A percentile compares a stretch with the other conserved stretches of the same genome.
phyloP scores from a whole-genome alignment of 768 basidiomycete species.

The Tulasnella sp. region DNA sequence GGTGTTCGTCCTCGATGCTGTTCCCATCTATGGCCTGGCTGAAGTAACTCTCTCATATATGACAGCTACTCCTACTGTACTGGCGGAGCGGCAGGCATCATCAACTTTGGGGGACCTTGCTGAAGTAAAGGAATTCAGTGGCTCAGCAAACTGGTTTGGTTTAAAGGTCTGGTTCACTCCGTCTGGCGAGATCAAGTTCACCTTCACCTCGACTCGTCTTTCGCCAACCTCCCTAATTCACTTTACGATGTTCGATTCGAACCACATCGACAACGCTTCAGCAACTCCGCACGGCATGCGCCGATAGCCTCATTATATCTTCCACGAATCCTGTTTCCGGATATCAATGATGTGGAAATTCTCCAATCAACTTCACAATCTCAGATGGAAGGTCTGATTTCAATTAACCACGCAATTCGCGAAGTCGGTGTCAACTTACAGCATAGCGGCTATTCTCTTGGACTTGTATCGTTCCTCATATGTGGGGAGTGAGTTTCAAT shows the following conservation, averaged over 20 bases:
- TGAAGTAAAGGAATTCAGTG: constrained; percentile 22
- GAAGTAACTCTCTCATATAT: background rate
- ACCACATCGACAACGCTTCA: constrained; percentile 34
- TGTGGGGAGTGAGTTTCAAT: constrained; percentile 56
- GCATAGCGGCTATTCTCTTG: constrained; percentile 39
- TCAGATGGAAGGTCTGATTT: too few species aligned
- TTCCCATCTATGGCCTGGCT: background rate
- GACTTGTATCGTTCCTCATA: constrained; percentile 42
- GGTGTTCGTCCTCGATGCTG: background rate
- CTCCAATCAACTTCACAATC: too few species aligned
- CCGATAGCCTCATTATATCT: too few species aligned
- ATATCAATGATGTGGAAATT: constrained; percentile 5
- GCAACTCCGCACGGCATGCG: constrained; percentile 32
- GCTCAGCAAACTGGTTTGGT: constrained; percentile 24
- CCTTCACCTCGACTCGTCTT: constrained; percentile 35
- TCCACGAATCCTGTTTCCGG: constrained; percentile 36
- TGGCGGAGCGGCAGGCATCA: constrained; percentile 45
- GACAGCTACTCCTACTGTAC: constrained; percentile 40
- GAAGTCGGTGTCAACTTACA: constrained; percentile 39
- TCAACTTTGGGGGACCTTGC: constrained; percentile 42
- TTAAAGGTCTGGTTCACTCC: constrained; percentile 36
- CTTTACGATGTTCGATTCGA: constrained; percentile 43
- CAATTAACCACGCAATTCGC: too few species aligned
- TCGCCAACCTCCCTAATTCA: constrained; percentile 28
- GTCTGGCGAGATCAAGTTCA: constrained; percentile 33